Base-by-base conservation (phyloP, 345 rosid genomes). In the Rhodamnia argentea region DNA sequence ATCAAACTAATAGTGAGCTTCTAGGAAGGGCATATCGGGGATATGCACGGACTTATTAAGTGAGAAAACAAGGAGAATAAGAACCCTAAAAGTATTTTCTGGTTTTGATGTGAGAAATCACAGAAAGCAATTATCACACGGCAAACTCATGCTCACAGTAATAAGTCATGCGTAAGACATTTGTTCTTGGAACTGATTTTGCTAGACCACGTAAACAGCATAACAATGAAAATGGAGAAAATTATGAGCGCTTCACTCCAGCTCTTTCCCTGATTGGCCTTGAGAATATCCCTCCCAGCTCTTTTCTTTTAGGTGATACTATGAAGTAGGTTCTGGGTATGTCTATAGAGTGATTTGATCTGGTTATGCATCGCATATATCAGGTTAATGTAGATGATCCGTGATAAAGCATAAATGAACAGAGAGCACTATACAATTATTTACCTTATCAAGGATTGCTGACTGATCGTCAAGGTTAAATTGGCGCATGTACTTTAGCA, bases 401-500 rank as follows among this genome's bases (percentile, higher is more conserved):
- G 83, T 27, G 51, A 83, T 83, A 18, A n/a, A 37, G 26, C 32
- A 18, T 8, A 13, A 24, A 54, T 55, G 54, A 82, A 50, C 14
- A 52, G 14, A 32, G 24, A 70, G 24, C 37, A 64, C 16, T 4
- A 76, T 84, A 24, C 58, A 64, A n/a, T 78, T n/a, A 24, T 55
- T 55, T 75, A 94, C 96, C 97, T 96, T 93, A 64, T 92, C 91
- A 82, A 96, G 92, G 83, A 96, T 91, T 82, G 89, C 94, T 84
- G 93, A 94, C 86, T 95, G 98, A 51, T 94, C 94, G 86, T 95
- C 95, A 16, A 94, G 86, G 90, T 92, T 91, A 87, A 89, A 92
- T 88, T 89, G 93, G 52, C 95, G 97, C 96, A 94, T 95, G 87
- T 93, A 86, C 82, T 88, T 93, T 16, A 96, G 93, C 99, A 97